phyloP scores from a whole-genome alignment of 2,329 filamentous ascomycete genomes.

The Monilinia aucupariae region DNA sequence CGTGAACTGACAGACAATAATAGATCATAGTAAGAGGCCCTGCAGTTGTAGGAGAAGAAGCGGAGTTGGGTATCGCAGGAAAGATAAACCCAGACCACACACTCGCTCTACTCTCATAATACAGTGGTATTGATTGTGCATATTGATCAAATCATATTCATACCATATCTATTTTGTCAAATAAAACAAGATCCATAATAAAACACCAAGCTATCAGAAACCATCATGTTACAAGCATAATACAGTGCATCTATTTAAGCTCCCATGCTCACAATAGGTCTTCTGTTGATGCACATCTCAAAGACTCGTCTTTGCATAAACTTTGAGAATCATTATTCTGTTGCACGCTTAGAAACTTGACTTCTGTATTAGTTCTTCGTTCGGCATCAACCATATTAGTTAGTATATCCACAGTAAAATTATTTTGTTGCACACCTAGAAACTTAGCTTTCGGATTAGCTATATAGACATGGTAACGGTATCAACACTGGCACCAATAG shows the following conservation, averaged over 20 bases:
- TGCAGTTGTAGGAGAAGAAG: conserved; percentile 63
- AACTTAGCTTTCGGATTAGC: neutral
- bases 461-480: neutral
- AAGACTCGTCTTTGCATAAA: neutral
- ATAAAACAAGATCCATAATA: neutral
- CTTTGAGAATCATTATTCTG: neutral
- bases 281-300: neutral
- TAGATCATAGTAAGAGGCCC: conserved; percentile 69
- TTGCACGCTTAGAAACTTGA: conserved; percentile 7
- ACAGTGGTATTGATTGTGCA: neutral
- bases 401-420: too few relatives aligned
- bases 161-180: conserved; percentile 4
- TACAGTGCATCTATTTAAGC: neutral
- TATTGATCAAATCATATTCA: neutral
- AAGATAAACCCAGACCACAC: conserved; percentile 69
- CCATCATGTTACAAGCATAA: neutral
- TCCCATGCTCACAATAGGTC: neutral
- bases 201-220: conserved; percentile 1
- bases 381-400: neutral
- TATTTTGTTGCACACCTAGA: conserved; percentile 6
- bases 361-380: neutral
- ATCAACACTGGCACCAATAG: neutral
- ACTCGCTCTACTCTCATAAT: conserved; percentile 43
- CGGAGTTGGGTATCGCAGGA: conserved; percentile 57
- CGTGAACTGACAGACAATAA: neutral